Evolutionary conservation across 1,284 basidiomycete genomes (phyloP), one percentile per base, ranked within the genome.

Genomic region (Puccinia novopanici): DNA sequence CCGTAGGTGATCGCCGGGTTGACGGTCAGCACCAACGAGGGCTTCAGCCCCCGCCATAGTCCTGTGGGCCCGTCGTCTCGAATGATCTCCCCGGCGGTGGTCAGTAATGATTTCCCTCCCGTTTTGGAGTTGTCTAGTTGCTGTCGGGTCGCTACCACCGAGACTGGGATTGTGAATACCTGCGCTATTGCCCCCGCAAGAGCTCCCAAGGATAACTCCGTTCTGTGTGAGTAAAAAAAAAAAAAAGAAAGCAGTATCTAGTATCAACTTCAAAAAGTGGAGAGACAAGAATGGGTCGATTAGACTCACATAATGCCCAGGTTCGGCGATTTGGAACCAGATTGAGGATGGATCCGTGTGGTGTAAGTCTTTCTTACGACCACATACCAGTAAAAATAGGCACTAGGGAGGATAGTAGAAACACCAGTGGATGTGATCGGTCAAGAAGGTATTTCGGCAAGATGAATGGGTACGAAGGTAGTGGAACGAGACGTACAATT

Each of bases 1-100:
- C 97, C 97, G 86, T 99, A 99, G 0, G 97, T 99, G 87, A 99
- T 98, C 27, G 97, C 95, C 2, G 97, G 97, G 87, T 99, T 99
- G 75, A 87, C 84, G 50, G 95, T 98, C 59, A 99, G 89, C 12
- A 99, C 94, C 82, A 99, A 88, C 63, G 93, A 91, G 4, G 97
- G 95, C 86, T 92, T 92, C 81, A 99, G 88, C 10, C 97, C 97
- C 13, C 95, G 89, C 97, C 97, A 99, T 22, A 99, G 88, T 15
- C 95, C 97, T 0, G 91, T 89, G 19, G 95, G 87, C 78, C 97
- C 97, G 83, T 97, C 94, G 85, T 98, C 93, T n/a, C 90, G 89
- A 75, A 98, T 88, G 84, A 99, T 98, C 85, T 96, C 93, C 55
- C 89, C 89, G 30, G 91, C 93, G 15, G 97, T 92, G 55, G 89